Percentiles rank a stretch among this genome's conserved stretches.
phyloP scores from a whole-genome alignment of 164 flowering plant species.

The grape (Vitis vinifera) region DNA sequence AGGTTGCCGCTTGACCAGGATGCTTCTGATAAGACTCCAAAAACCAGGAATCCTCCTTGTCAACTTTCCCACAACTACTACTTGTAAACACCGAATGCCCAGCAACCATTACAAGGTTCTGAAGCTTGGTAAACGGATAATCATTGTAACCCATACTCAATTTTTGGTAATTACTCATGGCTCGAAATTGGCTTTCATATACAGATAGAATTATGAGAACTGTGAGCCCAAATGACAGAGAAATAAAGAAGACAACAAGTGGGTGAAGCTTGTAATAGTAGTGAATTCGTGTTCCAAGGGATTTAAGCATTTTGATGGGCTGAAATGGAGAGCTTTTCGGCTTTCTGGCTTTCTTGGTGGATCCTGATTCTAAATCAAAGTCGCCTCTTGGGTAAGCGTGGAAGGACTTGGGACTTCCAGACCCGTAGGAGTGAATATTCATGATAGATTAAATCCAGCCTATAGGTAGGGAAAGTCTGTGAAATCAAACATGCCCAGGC shows the following conservation, averaged over 20 bases:
- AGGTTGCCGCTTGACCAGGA: slow-evolving; percentile 89
- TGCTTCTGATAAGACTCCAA: slow-evolving; percentile 90
- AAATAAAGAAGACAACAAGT: slow-evolving; percentile 43
- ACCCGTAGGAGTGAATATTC: slow-evolving; percentile 51
- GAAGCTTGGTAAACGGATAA: slow-evolving; percentile 61
- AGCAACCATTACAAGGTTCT: slow-evolving; percentile 96
- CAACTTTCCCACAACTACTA: slow-evolving; percentile 78
- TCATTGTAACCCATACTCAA: slow-evolving; percentile 20
- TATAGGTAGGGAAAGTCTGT: not conserved
- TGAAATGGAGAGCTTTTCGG: slow-evolving; percentile 29
- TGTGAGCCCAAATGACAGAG: slow-evolving; percentile 59
- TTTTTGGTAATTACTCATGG: slow-evolving; percentile 24
- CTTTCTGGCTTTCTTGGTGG: slow-evolving; percentile 46
- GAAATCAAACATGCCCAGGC: slow-evolving; percentile 24
- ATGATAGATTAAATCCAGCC: slow-evolving; percentile 40
- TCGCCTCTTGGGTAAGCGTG: slow-evolving; percentile 68
- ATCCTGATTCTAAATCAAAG: slow-evolving; percentile 82
- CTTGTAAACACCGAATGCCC: slow-evolving; percentile 96
- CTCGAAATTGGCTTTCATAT: slow-evolving; percentile 43
- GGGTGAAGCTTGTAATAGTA: slow-evolving; percentile 73
- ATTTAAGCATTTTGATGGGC: slow-evolving; percentile 55
- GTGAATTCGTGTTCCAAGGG: slow-evolving; percentile 45
- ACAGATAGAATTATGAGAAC: slow-evolving; percentile 54
- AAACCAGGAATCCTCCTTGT: slow-evolving; percentile 87
- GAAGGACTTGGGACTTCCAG: slow-evolving; percentile 69